Conservation (phyloP, 345 rosid genomes). For the Bretschneidera sinensis region DNA sequence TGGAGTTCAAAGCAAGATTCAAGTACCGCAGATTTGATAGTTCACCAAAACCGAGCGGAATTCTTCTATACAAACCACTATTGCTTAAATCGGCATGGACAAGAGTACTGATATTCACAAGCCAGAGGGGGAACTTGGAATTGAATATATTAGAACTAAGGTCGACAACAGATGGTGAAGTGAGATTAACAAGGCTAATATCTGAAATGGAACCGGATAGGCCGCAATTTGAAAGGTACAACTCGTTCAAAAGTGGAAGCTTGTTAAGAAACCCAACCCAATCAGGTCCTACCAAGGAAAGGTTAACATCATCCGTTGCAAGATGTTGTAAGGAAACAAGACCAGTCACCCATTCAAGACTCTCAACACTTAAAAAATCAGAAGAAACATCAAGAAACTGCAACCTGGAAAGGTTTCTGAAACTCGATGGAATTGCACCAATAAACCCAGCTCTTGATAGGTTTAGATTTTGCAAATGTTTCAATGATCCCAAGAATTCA, state of each 20-base stretch:
- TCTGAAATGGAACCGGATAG: constrained; percentile 25
- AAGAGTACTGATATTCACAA: constrained; percentile 32
- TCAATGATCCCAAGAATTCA: constrained; percentile 32
- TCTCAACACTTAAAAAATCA: constrained; percentile 13
- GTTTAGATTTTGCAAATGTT: constrained; percentile 28
- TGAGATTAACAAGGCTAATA: constrained; percentile 25
- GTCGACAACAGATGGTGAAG: constrained; percentile 27
- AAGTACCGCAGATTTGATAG: constrained; percentile 27
- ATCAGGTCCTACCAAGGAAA: constrained; percentile 16
- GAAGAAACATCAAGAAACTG: constrained; percentile 36
- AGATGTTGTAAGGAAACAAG: constrained; percentile 34
- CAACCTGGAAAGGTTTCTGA: constrained; percentile 35
- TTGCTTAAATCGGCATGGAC: constrained; percentile 12
- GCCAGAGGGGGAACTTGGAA: constrained; percentile 32
- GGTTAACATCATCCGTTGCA: constrained; percentile 17
- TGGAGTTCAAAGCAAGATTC: constrained; percentile 24
- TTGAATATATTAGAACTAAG: constrained; percentile 25
- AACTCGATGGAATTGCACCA: constrained; percentile 26
- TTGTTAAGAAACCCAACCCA: constrained; percentile 14
- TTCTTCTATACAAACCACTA: constrained; percentile 27
- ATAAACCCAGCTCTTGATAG: constrained; percentile 32
- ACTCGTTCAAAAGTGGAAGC: constrained; percentile 23
- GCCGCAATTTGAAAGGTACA: constrained; percentile 26
- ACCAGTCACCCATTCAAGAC: constrained; percentile 32
- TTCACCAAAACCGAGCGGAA: constrained; percentile 35